Base-by-base conservation (phyloP, 768 basidiomycete genomes). In the Leccinum subgranulosum region DNA sequence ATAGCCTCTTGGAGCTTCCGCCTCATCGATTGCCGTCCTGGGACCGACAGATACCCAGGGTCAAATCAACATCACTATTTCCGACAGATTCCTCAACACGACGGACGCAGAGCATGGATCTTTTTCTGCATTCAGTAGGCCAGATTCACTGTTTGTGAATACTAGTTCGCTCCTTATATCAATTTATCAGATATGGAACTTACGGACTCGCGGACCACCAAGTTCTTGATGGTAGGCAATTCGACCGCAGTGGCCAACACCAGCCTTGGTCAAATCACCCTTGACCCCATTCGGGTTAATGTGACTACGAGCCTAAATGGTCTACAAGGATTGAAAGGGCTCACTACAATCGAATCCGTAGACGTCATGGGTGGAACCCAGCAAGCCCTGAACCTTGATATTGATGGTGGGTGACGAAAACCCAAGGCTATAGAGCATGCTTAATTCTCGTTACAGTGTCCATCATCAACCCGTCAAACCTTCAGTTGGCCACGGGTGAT, bases 211-310 rank as follows among this genome's bases (percentile, higher is more conserved):
- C 69, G 73, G 27, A 66, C 56, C n/a, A 76, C 78, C 31, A 69
- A 79, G 10, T 89, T 90, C 70, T 74, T 75, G 41, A 76, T 90
- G 36, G 72, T 83, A 47, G 87, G 87, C 33, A 75, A 79, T 59
- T 83, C 87, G 53, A 75, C 76, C 19, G 82, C 88, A 4, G 70
- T 86, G 9, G 83, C 87, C 21, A 84, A 78, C 60, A 78, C 79
- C 65, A 82, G 79, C 65, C 76, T 88, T 53, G 88, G 88, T 39
- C 75, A 81, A 62, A 82, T 90, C 56, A 84, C 81, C n/a, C 77
- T 90, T 8, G 80, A 87, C 66, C 79, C 85, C 6, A 89, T 90
- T 69, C 82, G 81, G 56, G 86, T 90, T 67, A 83, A 88, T 60
- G 87, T 89, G 3, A 76, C 85, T 7, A 84, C 85, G 5, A 76